Percentiles rank a stretch among this genome's conserved stretches.
Evolutionary conservation across 179 eudicot species (phyloP).

Genomic region (Gypsophila paniculata): DNA sequence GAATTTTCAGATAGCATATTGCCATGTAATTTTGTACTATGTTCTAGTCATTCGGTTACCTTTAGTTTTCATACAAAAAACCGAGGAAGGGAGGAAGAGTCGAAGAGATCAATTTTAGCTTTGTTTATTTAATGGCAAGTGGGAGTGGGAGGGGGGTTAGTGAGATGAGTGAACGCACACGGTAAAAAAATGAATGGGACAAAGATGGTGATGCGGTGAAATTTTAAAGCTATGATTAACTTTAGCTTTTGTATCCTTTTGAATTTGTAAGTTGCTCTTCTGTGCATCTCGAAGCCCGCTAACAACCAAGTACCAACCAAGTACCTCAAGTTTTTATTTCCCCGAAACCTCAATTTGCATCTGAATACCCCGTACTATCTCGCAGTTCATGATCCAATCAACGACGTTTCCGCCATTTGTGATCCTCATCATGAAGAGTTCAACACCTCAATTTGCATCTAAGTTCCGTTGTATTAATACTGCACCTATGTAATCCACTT

Average conservation of each 20-base stretch:
- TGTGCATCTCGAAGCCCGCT: no score
- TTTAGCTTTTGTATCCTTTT: neutral
- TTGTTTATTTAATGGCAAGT: no score
- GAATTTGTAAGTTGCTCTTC: slow-evolving; percentile 1
- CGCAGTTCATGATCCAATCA: neutral
- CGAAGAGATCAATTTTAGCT: no score
- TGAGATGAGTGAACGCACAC: no score
- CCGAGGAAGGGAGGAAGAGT: no score
- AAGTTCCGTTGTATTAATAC: neutral
- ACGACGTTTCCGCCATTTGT: neutral
- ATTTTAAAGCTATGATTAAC: neutral
- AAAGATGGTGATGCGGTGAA: neutral
- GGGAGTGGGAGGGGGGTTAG: no score
- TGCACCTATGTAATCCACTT: neutral
- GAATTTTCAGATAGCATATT: no score
- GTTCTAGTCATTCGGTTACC: no score
- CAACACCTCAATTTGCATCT: no score
- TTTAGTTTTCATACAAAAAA: no score
- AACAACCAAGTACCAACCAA: neutral
- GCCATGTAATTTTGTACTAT: no score
- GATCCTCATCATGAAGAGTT: neutral
- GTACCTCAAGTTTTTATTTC: neutral
- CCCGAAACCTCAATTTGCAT: neutral
- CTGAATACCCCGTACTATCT: neutral
- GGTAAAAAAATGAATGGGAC: neutral